Conservation (phyloP, 768 basidiomycete species). For the Boletus sensibilis region DNA sequence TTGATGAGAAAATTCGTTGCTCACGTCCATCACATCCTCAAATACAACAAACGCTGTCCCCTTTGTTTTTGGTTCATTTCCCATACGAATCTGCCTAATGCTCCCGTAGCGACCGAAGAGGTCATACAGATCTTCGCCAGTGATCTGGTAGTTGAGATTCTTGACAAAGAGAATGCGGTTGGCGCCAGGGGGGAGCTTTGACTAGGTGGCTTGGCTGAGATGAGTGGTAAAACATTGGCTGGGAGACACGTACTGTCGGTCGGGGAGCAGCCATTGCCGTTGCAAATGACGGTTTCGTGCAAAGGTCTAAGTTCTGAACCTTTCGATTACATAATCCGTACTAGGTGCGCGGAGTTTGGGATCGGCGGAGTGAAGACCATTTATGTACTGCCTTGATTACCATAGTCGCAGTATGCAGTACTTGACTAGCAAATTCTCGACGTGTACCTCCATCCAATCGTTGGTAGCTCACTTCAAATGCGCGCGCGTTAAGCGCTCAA, state of each 20-base stretch:
- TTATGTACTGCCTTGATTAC: no score
- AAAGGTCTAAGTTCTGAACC: not conserved
- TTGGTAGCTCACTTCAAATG: constrained; percentile 10
- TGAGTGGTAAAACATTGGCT: not conserved
- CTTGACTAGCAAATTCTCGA: not conserved
- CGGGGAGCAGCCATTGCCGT: constrained; percentile 60
- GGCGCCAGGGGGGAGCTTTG: constrained; percentile 88
- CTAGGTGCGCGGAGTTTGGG: not conserved
- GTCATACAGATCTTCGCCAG: constrained; percentile 93
- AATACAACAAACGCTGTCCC: constrained; percentile 97
- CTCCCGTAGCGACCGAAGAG: constrained; percentile 97
- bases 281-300: constrained; percentile 5
- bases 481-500: constrained; percentile 47
- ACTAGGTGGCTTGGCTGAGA: constrained; percentile 37
- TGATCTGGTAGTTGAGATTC: constrained; percentile 90
- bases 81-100: constrained; percentile 92
- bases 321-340: constrained; percentile 21
- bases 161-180: constrained; percentile 93
- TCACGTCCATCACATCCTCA: constrained; percentile 93
- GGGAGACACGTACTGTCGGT: constrained; percentile 51
- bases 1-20: constrained; percentile 23
- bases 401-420: no score
- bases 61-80: constrained; percentile 87
- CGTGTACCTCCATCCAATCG: not conserved
- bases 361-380: not conserved